These are phyloP conservation scores for Cladophialophora bantiana DNA, from an alignment of 2,329 filamentous ascomycete species.

Conservation along the genomic window DNA sequence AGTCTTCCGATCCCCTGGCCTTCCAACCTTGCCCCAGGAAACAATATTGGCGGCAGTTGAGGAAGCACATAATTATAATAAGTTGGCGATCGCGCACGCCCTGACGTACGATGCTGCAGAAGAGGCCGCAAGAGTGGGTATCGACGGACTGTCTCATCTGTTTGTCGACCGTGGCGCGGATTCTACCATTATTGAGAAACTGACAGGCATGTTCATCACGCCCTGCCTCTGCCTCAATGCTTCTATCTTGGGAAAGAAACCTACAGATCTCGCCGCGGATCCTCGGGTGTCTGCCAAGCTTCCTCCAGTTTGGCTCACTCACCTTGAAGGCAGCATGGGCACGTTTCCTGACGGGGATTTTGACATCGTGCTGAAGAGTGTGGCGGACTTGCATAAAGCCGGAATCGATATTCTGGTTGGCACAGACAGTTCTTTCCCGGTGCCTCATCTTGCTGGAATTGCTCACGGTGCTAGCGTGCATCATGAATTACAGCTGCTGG, in stretches of 20 bases:
- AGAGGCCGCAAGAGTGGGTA: neutral
- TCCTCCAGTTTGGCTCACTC: neutral
- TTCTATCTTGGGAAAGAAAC: neutral
- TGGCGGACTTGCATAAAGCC: neutral
- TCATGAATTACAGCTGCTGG: constrained; percentile 12
- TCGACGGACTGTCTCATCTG: constrained; percentile 8
- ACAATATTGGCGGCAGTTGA: neutral
- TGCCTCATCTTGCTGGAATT: neutral
- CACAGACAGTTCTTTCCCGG: constrained; percentile 4
- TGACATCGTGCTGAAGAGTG: neutral
- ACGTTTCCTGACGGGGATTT: neutral
- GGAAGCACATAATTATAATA: neutral
- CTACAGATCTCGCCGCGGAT: neutral
- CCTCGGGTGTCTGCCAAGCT: neutral
- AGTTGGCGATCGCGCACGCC: constrained; percentile 10
- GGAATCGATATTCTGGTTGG: constrained; percentile 12
- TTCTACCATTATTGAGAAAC: neutral
- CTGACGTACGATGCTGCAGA: neutral
- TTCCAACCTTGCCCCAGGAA: neutral
- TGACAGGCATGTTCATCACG: neutral
- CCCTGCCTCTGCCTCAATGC: neutral
- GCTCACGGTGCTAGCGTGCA: neutral
- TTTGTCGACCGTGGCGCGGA: neutral
- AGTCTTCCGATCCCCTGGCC: neutral
- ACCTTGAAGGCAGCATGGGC: neutral